Percentiles rank a stretch among this genome's conserved stretches.
Conservation (phyloP, 371 early-diverging fungal species). For the Fennellomyces sp. region DNA sequence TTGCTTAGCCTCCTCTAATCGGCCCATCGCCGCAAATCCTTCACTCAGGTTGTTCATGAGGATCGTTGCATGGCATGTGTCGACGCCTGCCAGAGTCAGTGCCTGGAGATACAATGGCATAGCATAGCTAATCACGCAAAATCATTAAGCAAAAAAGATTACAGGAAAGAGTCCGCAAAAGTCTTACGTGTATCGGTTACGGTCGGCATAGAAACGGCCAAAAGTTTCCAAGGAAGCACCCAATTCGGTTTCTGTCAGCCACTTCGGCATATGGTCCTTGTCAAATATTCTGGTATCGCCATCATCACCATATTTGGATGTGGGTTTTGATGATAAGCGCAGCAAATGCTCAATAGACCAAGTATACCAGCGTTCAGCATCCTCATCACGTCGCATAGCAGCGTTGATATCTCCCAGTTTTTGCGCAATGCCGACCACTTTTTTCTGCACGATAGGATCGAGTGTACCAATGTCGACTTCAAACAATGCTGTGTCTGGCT, state of each 20-base stretch:
- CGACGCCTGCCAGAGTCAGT: constrained; percentile 43
- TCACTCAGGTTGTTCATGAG: constrained; percentile 70
- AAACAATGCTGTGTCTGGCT: constrained; percentile 16
- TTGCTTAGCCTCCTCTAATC: constrained; percentile 56
- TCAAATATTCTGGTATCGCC: constrained; percentile 42
- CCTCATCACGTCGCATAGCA: constrained; percentile 46
- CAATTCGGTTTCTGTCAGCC: constrained; percentile 62
- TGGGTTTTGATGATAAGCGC: constrained; percentile 24
- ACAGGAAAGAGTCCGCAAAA: too few species aligned
- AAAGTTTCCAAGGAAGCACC: constrained; percentile 63
- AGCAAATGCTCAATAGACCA: constrained; percentile 67
- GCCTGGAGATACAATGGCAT: constrained; percentile 64
- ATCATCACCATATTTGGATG: constrained; percentile 36
- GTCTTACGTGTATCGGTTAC: constrained; percentile 56
- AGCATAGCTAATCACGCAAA: constrained; percentile 41
- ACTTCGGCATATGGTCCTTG: constrained; percentile 59
- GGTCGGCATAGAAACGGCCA: constrained; percentile 58
- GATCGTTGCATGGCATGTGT: constrained; percentile 50
- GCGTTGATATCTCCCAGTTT: constrained; percentile 62
- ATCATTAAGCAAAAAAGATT: not conserved
- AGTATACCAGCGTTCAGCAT: constrained; percentile 64
- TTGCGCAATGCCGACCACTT: constrained; percentile 59
- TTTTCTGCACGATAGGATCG: constrained; percentile 35
- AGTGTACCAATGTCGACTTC: constrained; percentile 7
- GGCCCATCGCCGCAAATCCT: constrained; percentile 52